phyloP scores from a whole-genome alignment of 352 stramenopile genomes.

The Thraustochytrium striatum region DNA sequence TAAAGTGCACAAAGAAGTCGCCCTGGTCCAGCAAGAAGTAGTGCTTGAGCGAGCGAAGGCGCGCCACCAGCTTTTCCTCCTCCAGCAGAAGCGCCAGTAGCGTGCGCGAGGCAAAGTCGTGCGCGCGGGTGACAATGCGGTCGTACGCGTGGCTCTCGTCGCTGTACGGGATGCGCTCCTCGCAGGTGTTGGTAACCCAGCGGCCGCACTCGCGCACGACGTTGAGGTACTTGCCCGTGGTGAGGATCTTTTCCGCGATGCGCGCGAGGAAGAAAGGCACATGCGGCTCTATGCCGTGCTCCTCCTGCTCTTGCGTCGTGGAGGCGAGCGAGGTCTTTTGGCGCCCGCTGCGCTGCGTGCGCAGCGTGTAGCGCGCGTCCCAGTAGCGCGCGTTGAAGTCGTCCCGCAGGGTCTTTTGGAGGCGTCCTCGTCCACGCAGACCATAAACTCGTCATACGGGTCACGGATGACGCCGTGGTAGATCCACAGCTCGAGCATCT shows the following conservation, averaged over 20 bases:
- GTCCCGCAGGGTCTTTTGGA: slow-evolving; percentile 73
- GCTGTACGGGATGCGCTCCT: slow-evolving; percentile 53
- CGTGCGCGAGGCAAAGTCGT: slow-evolving; percentile 69
- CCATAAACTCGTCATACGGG: slow-evolving; percentile 80
- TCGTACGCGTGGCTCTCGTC: slow-evolving; percentile 60
- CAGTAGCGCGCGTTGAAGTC: slow-evolving; percentile 83
- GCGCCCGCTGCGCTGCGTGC: slow-evolving; percentile 36
- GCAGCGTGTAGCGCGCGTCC: slow-evolving; percentile 74
- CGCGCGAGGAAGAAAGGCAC: slow-evolving; percentile 73
- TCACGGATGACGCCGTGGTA: slow-evolving; percentile 79
- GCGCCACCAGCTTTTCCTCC: slow-evolving; percentile 71
- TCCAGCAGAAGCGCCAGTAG: slow-evolving; percentile 72
- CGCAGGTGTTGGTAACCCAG: slow-evolving; percentile 40
- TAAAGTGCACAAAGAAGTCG: slow-evolving; percentile 97
- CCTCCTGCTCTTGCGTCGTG: neutral
- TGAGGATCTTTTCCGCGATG: slow-evolving; percentile 74
- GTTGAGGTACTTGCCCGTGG: slow-evolving; percentile 84
- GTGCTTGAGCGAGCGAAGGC: slow-evolving; percentile 82
- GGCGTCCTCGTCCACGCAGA: slow-evolving; percentile 69
- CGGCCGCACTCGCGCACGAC: slow-evolving; percentile 56
- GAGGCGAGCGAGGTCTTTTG: slow-evolving; percentile 25
- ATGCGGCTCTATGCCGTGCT: slow-evolving; percentile 52
- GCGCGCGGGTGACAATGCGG: slow-evolving; percentile 72
- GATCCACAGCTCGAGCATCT: slow-evolving; percentile 82
- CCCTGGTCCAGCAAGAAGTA: slow-evolving; percentile 98